A percentile compares a stretch with the other conserved stretches of the same genome.
phyloP scores from a whole-genome alignment of 441 rosid genomes.

The Syzygium malaccense region DNA sequence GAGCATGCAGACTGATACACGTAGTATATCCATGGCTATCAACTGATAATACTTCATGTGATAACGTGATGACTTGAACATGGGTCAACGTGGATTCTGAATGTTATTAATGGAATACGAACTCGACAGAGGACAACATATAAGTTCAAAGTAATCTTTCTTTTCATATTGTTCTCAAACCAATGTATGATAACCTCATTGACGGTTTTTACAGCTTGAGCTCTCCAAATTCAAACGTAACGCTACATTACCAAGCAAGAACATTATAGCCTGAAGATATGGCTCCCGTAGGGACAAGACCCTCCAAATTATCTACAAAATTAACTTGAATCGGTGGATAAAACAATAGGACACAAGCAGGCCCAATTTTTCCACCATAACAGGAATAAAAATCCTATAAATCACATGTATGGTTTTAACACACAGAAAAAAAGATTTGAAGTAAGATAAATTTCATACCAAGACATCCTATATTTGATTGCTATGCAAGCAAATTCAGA shows the following conservation, averaged over 20 bases:
- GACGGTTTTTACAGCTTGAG: not conserved
- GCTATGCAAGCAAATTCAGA: not conserved
- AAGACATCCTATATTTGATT: not conserved
- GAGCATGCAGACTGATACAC: not conserved
- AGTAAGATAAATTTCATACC: not conserved
- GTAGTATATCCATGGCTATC: not conserved
- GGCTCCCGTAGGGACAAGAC: not conserved
- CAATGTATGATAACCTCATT: not conserved
- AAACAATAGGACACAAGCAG: not conserved
- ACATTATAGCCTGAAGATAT: not conserved
- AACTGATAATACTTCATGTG: not conserved
- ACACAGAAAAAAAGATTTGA: not conserved
- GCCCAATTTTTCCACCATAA: not conserved
- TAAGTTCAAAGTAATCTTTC: not conserved
- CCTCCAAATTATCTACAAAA: not conserved
- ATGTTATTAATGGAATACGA: not conserved
- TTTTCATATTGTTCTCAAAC: not conserved
- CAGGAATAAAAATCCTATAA: not conserved
- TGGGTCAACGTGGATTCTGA: not conserved
- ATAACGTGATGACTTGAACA: not conserved
- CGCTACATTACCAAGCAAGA: not conserved
- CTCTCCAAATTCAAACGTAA: not conserved
- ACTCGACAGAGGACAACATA: not conserved
- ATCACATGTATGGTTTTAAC: not conserved
- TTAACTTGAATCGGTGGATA: not conserved